Evolutionary conservation across 495 filamentous ascomycete species (phyloP), one percentile per base, ranked within the genome.

Genomic region (Clavariopsis aquatica): DNA sequence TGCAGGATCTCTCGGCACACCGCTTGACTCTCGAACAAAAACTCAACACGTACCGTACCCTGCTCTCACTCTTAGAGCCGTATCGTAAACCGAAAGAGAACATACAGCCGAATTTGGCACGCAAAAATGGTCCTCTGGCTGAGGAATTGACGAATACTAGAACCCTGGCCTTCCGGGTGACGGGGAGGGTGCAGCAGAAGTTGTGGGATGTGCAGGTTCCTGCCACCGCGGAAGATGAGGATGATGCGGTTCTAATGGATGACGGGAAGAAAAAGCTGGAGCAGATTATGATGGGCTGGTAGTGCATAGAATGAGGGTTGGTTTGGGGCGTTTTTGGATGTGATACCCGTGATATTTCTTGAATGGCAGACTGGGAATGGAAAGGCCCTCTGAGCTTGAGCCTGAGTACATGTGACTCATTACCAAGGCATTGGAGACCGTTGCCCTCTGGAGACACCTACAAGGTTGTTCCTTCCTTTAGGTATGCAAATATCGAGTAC

Each of bases 21-120:
- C 83, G 87, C 19, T 76, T 78, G 45, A 81, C 82, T 31, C 77
- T 80, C 19, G 75, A 79, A 49, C 81, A 80, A 29, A 82, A 83
- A 38, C 76, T 90, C 17, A 79, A 79, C 38, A 81, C 85, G 23
- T 77, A 88, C 36, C 80, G 79, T 24, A 77, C 79, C 38, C 78
- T 91, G 47, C 80, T 81, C 45, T 74, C 72, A 7, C 71, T 90
- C n/a, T 73, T 92, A 0, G 78, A 79, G 38, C 85, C 85, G 0
- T 89, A 90, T 63, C 68, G 79, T 34, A 72, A 83, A 6, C 80
- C 84, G 0, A 77, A 79, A 51, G 71, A 78, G 36, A 80, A 79
- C 47, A 83, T 96, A 24, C 91, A 96, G 69, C 86, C 87, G 23
- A 95, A 93, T 74, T 77, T 96, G 19, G 81, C 91, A 10, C 89